Percentiles rank a stretch among this genome's conserved stretches.
Conservation (phyloP, 495 filamentous ascomycete genomes). For the Usnea hakonensis region DNA sequence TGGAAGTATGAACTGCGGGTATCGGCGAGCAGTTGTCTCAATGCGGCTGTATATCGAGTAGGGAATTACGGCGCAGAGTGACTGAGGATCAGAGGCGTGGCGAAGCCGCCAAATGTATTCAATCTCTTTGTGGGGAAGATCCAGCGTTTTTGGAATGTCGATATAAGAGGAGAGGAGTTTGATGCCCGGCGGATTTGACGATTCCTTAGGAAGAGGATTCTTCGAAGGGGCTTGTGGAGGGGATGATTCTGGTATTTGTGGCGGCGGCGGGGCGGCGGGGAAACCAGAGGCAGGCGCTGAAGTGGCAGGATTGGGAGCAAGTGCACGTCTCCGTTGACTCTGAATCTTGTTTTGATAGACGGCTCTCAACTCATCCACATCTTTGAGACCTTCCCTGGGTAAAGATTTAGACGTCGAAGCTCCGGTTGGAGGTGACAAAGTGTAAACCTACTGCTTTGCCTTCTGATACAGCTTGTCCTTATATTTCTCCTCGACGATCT, state of each 20-base stretch:
- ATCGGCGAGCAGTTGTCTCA: slow-evolving; percentile 53
- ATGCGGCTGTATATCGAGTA: slow-evolving; percentile 61
- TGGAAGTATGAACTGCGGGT: slow-evolving; percentile 87
- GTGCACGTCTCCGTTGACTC: slow-evolving; percentile 51
- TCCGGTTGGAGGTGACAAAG: neutral
- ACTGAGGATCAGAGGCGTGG: slow-evolving; percentile 58
- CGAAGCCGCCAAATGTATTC: slow-evolving; percentile 86
- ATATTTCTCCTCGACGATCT: slow-evolving; percentile 69
- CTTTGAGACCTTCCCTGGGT: slow-evolving; percentile 61
- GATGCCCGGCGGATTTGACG: slow-evolving; percentile 44
- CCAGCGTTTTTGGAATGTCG: slow-evolving; percentile 65
- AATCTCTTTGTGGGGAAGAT: slow-evolving; percentile 73
- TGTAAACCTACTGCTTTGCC: slow-evolving; percentile 55
- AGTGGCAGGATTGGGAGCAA: slow-evolving; percentile 28
- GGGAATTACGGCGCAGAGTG: slow-evolving; percentile 77
- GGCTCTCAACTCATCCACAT: slow-evolving; percentile 68
- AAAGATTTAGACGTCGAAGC: neutral
- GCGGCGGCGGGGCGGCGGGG: slow-evolving; percentile 30
- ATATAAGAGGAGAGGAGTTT: slow-evolving; percentile 79
- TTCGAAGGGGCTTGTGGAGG: slow-evolving; percentile 22
- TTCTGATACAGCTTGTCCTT: slow-evolving; percentile 76
- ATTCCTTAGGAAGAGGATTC: slow-evolving; percentile 28
- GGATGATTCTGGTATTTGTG: slow-evolving; percentile 20
- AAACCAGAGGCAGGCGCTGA: slow-evolving; percentile 25
- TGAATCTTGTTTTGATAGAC: slow-evolving; percentile 79